Evolutionary conservation across 805 yeast species (phyloP), one percentile per base, ranked within the genome.

Genomic region (Pichia californica): DNA sequence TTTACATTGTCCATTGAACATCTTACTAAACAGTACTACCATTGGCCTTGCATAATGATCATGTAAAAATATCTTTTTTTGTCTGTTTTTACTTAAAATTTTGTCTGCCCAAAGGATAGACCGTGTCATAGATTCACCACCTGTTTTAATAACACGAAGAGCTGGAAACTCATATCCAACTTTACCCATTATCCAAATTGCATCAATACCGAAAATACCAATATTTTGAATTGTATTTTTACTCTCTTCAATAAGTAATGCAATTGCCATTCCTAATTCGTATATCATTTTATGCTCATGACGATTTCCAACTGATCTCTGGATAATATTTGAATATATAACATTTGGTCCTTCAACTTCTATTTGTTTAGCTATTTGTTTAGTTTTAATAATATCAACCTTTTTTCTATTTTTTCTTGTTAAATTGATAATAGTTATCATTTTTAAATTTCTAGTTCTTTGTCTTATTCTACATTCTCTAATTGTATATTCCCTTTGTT

Each of bases 121-220:
- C 8, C 35, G 19, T 15, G 42, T 33, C 18, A 43, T 32, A 9
- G 46, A 43, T 8, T 43, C 38, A 7, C 46, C 46, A 19, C 34
- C 38, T 8, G 37, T 37, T 28, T 32, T 29, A 5, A 38, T 19
- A 4, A 41, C 7, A n/a, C 40, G 15, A 16, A 41, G 13, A 16
- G 29, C 25, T 4, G 23, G 23, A 13, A 31, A 31, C 18, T 32
- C 20, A 4, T 9, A n/a, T 6, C 29, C n/a, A 15, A 23, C n/a
- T 29, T 25, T 31, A n/a, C 16, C 23, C 20, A 42, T 14, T 23
- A 42, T 26, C 45, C 45, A 36, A 13, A 30, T 13, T n/a, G 37
- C 28, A 28, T 42, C 45, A 10, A 43, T 38, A 15, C 41, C 46
- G 18, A 43, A 43, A 18, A 43, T 23, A 4, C 46, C 42, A 21